These are phyloP conservation scores for Boletus mariae DNA, from an alignment of 1,284 basidiomycete genomes.

Conservation along the genomic window DNA sequence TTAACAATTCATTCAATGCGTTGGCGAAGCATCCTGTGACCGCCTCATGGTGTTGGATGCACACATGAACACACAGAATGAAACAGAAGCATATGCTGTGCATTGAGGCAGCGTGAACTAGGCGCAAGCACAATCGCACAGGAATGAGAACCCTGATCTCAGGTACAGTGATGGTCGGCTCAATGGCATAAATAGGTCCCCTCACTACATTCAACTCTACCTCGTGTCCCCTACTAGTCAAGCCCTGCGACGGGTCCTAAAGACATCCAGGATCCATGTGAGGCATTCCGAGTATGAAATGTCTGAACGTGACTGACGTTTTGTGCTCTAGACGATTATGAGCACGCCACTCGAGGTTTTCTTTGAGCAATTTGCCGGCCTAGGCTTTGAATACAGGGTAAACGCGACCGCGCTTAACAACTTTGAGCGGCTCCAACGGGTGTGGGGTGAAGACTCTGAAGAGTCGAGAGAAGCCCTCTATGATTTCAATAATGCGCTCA, in stretches of 20 bases:
- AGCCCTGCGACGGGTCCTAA: not conserved
- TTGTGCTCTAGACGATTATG: not conserved
- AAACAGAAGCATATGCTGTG: not conserved
- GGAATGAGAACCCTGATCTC: not conserved
- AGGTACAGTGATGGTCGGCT: not conserved
- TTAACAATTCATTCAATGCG: not conserved
- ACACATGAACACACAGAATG: not conserved
- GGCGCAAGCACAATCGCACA: not conserved
- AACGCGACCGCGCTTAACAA: not conserved
- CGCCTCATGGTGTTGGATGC: not conserved
- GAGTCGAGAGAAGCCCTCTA: not conserved
- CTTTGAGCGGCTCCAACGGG: not conserved
- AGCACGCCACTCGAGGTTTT: conserved; percentile 2
- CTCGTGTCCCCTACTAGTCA: not conserved
- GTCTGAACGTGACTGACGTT: not conserved
- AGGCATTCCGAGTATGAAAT: not conserved
- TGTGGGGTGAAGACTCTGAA: not conserved
- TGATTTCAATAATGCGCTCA: not conserved
- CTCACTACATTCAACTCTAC: not conserved
- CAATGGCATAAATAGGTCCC: not conserved
- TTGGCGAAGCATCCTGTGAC: not conserved
- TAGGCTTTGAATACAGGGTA: not conserved
- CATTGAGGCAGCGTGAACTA: not conserved
- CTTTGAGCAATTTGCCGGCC: not conserved
- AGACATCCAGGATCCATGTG: not conserved